Conservation (phyloP, 495 filamentous ascomycete species). For the Apodospora peruviana region DNA sequence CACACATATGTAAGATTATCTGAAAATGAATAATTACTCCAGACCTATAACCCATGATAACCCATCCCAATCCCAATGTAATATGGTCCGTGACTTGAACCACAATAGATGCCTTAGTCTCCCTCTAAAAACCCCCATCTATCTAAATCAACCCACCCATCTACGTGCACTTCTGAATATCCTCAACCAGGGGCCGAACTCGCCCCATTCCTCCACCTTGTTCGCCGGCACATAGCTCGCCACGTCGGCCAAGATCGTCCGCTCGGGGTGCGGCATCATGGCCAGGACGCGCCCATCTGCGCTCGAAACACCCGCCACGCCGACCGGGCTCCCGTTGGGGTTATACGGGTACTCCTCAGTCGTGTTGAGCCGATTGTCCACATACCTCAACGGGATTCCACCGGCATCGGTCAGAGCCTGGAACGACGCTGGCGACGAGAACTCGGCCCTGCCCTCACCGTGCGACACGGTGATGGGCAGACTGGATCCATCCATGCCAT, state of each 20-base stretch:
- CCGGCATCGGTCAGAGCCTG: constrained; percentile 55
- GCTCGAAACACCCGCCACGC: constrained; percentile 77
- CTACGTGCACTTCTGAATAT: constrained; percentile 74
- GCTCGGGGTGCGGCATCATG: constrained; percentile 95
- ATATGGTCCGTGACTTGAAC: too few species aligned
- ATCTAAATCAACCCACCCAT: constrained; percentile 61
- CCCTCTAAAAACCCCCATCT: too few species aligned
- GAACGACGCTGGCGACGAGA: constrained; percentile 47
- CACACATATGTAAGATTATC: too few species aligned
- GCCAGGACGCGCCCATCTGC: constrained; percentile 81
- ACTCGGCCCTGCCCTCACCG: constrained; percentile 83
- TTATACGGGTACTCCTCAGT: constrained; percentile 88
- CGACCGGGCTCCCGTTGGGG: constrained; percentile 85
- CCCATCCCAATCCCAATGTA: too few species aligned
- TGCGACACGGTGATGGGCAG: constrained; percentile 89
- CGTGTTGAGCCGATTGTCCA: constrained; percentile 69
- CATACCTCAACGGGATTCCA: constrained; percentile 69
- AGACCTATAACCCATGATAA: too few species aligned
- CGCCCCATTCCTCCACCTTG: constrained; percentile 67
- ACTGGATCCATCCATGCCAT: constrained; percentile 80
- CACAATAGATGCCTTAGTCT: too few species aligned
- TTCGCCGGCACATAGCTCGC: constrained; percentile 66
- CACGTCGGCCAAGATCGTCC: constrained; percentile 79
- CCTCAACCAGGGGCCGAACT: constrained; percentile 83
- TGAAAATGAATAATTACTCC: too few species aligned